Evolutionary conservation across 345 rosid genomes (phyloP), one percentile per base, ranked within the genome.

Genomic region (Salix dunnii): DNA sequence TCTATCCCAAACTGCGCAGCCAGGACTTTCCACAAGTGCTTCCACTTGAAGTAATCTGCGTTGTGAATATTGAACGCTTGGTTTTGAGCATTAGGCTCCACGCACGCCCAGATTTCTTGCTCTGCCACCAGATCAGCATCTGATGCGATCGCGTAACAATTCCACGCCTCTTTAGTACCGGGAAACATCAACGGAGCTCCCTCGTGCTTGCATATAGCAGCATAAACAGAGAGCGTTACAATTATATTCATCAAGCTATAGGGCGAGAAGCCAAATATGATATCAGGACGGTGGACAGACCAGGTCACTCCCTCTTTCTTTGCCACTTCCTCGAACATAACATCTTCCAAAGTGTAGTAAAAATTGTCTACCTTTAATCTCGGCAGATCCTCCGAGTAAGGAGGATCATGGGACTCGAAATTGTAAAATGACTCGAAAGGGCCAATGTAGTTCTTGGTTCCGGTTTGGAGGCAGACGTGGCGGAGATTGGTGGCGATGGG

Each of bases 1-100:
- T 89, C 93, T 16, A 93, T 90, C 83, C 90, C 97, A 61, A 93
- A 93, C 71, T 88, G 94, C 85, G 90, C 93, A 0, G 96, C 97
- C 33, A 93, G 69, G 31, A 86, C 70, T 79, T 85, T 89, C 97
- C 97, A 93, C 25, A 93, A 74, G 65, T 91, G 94, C 82, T 90
- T 93, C 97, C 97, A 90, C 87, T 82, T 90, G 79, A 86, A 91
- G 63, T 89, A 87, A 79, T 93, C 94, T 0, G 88, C 98, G n/a
- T 93, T 91, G 78, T 55, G 80, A 75, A 89, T 83, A 81, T 93
- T 91, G 75, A 93, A 93, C 1, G 92, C 97, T 80, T 91, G 90
- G 75, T 90, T 87, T 76, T 75, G 81, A 0, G 97, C 89, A 35
- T 80, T 75, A 0, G 80, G 87, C 64, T 93, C 96, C 68, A 91